Base-by-base conservation (phyloP, 768 basidiomycete genomes). In the Serpula lacrymans region DNA sequence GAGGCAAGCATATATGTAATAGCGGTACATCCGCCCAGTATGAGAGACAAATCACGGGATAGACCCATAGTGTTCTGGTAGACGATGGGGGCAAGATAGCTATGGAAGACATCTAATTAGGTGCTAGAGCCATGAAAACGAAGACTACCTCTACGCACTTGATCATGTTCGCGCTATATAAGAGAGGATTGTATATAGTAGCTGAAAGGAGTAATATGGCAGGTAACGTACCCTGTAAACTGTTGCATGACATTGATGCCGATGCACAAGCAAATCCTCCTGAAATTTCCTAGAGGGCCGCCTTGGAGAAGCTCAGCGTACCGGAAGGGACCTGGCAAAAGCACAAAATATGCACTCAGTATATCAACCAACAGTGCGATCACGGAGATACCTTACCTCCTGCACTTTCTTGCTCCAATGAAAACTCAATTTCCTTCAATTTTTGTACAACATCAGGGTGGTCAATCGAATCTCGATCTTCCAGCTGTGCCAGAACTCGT, bases 51-150 rank as follows among this genome's bases (percentile, higher is more conserved):
- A 23, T 69, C 54, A 22, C 65, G 62, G 13, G 67, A 58, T 16
- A 70, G 52, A 3, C 65, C 65, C 63, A 69, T 68, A 2, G 66
- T 69, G 33, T 65, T 64, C 47, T 70, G 65, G 46, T 69, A 69
- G 0, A 71, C 62, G 18, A 68, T 53, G 4, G 69, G 67, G 1
- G 67, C 64, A 9, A 66, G 55, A 41, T 69, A 69, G 34, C 63
- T 68, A 35, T 25, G 17, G 10, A 16, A 11, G 21, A 32, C 8
- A 12, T 3, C 9, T 37, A 7, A 10, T 20, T 21, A 35, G 33
- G 11, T 26, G 28, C 36, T 16, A 22, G 32, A 14, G 13, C 14
- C 8, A 10, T 14, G 7, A 16, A 12, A 10, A 26, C n/a, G 21
- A 12, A 13, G 10, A 32, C n/a, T n/a, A n/a, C n/a, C n/a, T n/a